Evolutionary conservation across 805 yeast species (phyloP), one percentile per base, ranked within the genome.

Genomic region (Nakazawaea sp.): DNA sequence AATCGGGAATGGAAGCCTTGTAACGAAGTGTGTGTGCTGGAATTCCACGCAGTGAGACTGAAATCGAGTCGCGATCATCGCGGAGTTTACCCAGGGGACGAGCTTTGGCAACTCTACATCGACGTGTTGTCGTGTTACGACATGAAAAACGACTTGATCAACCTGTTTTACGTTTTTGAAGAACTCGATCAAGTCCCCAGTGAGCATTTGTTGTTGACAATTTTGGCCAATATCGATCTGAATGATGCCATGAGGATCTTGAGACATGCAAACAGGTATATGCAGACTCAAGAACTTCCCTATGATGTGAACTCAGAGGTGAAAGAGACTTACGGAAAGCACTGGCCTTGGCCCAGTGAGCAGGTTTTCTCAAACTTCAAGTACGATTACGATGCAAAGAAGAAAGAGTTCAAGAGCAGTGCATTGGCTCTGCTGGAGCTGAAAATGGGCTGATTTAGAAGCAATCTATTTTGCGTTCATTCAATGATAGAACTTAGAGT

Each of bases 271-370:
- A 19, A 20, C 4, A 18, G 18, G 4, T 28, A 21, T 13, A 17
- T 38, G 10, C 17, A 7, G 8, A 7, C 18, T 5, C 8, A 20
- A 8, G n/a, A 13, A 13, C 16, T 13, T n/a, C 20, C 28, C n/a
- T 6, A 15, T 13, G 13, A 18, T 5, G 29, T 8, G 5, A n/a
- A n/a, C 25, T 35, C 8, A 30, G 18, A 19, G 30, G 39, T 30
- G 39, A 35, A 25, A n/a, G 23, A 18, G 39, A 30, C 8, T 12
- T 29, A 5, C 13, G 16, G 13, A 24, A n/a, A 24, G 12, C 17
- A 18, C 11, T 37, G 40, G 40, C 40, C 40, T 20, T 37, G 40
- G 40, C 40, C 40, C 4, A 26, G 17, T n/a, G 36, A 32, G 21
- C 40, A 37, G 23, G 32, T 32, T 3, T 37, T 15, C 25, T 30